Percentiles rank a stretch among this genome's conserved stretches.
phyloP scores from a whole-genome alignment of 345 rosid genomes.

The Heritiera fomes region DNA sequence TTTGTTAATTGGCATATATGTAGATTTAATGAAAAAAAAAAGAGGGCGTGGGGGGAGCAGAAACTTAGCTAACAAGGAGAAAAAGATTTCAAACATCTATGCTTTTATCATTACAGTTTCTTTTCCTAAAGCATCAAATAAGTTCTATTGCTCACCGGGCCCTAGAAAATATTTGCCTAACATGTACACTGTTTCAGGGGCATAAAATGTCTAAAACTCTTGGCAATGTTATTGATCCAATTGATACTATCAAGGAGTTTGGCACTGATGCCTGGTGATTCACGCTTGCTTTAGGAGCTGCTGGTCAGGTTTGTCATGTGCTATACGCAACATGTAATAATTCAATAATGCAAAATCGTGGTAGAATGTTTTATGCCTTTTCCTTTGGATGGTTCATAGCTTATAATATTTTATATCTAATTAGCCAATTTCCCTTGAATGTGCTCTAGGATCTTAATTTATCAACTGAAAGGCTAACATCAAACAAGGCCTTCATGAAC shows the following conservation, averaged over 20 bases:
- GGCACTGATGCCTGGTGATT: conserved; percentile 96
- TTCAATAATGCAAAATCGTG: background rate
- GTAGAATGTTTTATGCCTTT: conserved; percentile 17
- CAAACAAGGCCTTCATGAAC: conserved; percentile 95
- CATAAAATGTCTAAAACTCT: conserved; percentile 92
- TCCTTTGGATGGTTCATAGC: conserved; percentile 15
- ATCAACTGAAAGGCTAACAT: conserved; percentile 88
- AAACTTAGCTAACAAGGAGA: too few relatives aligned
- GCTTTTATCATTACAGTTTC: too few relatives aligned
- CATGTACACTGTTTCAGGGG: conserved; percentile 56
- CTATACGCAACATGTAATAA: conserved; percentile 1
- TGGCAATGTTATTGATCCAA: conserved; percentile 92
- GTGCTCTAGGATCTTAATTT: conserved; percentile 81
- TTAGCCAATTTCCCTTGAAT: conserved; percentile 26
- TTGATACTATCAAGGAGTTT: conserved; percentile 88
- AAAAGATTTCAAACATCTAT: background rate
- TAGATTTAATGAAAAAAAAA: too few relatives aligned
- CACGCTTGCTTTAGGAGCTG: conserved; percentile 90
- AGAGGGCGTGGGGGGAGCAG: too few relatives aligned
- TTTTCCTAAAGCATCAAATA: too few relatives aligned
- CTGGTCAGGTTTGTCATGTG: conserved; percentile 82
- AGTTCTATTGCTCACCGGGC: background rate
- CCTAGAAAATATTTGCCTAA: conserved; percentile 6
- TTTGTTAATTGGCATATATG: too few relatives aligned
- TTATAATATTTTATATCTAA: conserved; percentile 24